Evolutionary conservation across 2,329 filamentous ascomycete genomes (phyloP), one percentile per base, ranked within the genome.

Genomic region (Claviceps sp.): DNA sequence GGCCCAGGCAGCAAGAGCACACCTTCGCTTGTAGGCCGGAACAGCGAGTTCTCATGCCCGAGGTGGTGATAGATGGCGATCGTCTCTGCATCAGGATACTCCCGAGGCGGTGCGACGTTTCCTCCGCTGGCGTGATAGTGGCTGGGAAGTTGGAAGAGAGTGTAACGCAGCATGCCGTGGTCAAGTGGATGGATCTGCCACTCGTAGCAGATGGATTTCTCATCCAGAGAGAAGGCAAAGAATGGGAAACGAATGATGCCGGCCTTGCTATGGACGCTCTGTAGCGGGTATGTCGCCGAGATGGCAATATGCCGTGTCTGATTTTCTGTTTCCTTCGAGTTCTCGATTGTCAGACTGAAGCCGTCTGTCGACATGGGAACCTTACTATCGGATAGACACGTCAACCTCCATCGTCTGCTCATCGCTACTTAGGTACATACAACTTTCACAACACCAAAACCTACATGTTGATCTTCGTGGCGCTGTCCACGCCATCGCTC

Each of bases 111-210:
- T 45, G 43, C 44, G 9, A 34, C 30, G 30, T 34, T 34, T 34
- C 16, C 44, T 34, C 16, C 8, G 5, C 16, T n/a, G 4, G 16
- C 7, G 20, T 8, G 24, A 4, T 3, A 2, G 13, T 18, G 44
- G 22, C 44, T 18, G 3, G 16, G 26, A 11, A 26, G 13, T 3
- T 6, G 48, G 3, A 52, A n/a, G 26, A 54, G 41, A 1, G 46
- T 52, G 38, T 54, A 54, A 24, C 52, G 52, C 40, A 54, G 46
- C 6, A 46, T 42, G 41, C 52, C 50, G 36, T 54, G 46, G 20
- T 52, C 41, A 24, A 46, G 41, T 3, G 49, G 52, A 36, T 49
- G 52, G n/a, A 52, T 52, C 37, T 49, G 52, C 50, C 52, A 54
- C 43, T 54, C 49, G 22, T 52, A 52, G 18, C 36, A n/a, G 2